Evolutionary conservation across 352 stramenopile genomes (phyloP).

Genomic region (Phytopythium boreale): DNA sequence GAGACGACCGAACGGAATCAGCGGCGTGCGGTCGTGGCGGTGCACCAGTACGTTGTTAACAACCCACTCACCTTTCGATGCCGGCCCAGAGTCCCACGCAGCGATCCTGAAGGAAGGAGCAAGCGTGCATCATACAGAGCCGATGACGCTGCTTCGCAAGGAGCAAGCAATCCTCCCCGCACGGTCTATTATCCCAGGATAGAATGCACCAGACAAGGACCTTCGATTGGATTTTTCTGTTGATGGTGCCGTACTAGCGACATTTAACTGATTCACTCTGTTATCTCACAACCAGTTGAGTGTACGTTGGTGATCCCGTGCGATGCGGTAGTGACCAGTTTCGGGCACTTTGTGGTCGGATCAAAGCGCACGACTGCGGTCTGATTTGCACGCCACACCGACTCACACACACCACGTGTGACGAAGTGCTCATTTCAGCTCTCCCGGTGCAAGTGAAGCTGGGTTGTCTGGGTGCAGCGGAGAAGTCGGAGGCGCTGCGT

Average conservation of each 20-base stretch:
- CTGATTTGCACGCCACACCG: neutral
- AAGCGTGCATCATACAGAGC: too few relatives aligned
- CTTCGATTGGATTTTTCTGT: neutral
- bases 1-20: constrained; percentile 5
- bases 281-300: neutral
- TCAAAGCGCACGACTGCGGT: neutral
- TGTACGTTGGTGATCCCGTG: neutral
- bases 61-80: too few relatives aligned
- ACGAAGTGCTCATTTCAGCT: neutral
- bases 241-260: neutral
- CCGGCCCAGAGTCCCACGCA: neutral
- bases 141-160: neutral
- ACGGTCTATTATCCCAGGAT: too few relatives aligned
- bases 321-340: neutral
- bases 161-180: neutral
- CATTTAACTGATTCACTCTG: neutral
- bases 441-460: neutral
- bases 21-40: neutral
- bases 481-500: neutral
- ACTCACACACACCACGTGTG: too few relatives aligned
- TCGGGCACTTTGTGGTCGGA: neutral
- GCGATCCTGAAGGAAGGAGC: neutral
- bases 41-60: too few relatives aligned
- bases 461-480: neutral
- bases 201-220: neutral